Conservation (phyloP, 164 flowering plant species). For the Tetracentron sinense region DNA sequence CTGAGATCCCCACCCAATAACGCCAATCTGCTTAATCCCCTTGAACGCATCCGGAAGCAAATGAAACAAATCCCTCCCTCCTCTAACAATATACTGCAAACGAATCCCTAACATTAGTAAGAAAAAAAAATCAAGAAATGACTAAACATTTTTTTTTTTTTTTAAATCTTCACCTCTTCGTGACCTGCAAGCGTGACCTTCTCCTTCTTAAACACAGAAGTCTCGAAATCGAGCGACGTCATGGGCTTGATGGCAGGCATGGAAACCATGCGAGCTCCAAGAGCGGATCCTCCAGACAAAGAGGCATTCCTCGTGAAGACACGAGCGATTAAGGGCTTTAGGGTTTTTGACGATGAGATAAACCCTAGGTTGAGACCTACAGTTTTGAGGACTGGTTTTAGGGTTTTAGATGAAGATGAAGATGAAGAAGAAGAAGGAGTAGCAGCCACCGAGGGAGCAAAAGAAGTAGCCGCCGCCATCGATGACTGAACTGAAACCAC, state of each 20-base stretch:
- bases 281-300: neutral
- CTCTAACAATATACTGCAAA: constrained; percentile 82
- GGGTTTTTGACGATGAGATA: neutral
- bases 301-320: neutral
- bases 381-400: constrained; percentile 1
- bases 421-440: too few relatives aligned
- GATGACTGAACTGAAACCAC: too few relatives aligned
- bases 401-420: constrained; percentile 2
- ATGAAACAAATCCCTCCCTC: constrained; percentile 87
- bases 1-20: constrained; percentile 99
- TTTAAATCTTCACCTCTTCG: constrained; percentile 22
- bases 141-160: too few relatives aligned
- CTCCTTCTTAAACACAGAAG: constrained; percentile 69
- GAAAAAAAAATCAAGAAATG: neutral
- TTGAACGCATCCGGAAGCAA: constrained; percentile 82
- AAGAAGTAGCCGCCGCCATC: constrained; percentile 11
- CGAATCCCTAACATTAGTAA: neutral
- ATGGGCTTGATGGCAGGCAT: constrained; percentile 29
- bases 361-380: neutral
- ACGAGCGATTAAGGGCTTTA: constrained; percentile 8
- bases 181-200: constrained; percentile 35
- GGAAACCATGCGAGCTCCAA: constrained; percentile 29
- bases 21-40: constrained; percentile 95
- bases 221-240: constrained; percentile 61
- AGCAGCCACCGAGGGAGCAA: neutral